A percentile compares a stretch with the other conserved stretches of the same genome.
Evolutionary conservation across 2,329 filamentous ascomycete genomes (phyloP).

Genomic region (Pseudogymnoascus sp.): DNA sequence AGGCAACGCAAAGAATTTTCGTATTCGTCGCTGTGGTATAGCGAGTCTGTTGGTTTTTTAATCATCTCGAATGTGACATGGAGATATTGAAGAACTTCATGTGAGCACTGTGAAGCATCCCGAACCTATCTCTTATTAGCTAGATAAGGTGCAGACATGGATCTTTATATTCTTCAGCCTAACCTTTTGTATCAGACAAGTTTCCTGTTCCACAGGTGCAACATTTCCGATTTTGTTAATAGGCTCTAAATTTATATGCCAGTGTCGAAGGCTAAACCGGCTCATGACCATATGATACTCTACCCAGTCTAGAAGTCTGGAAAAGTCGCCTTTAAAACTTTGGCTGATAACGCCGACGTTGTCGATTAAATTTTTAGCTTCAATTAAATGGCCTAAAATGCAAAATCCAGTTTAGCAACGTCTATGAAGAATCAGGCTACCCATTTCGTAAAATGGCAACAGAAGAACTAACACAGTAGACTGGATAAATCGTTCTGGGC

Average conservation of each 20-base stretch:
- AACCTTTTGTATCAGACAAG: conserved; percentile 18
- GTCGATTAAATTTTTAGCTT: conserved; percentile 20
- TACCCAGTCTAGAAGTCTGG: conserved; percentile 19
- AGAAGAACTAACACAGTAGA: conserved; percentile 15
- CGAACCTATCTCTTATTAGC: conserved; percentile 19
- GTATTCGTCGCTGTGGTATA: conserved; percentile 22
- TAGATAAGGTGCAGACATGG: conserved; percentile 13
- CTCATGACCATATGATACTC: conserved; percentile 21
- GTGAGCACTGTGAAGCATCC: conserved; percentile 16
- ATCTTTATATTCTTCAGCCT: conserved; percentile 16
- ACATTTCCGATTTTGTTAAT: conserved; percentile 13
- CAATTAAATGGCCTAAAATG: conserved; percentile 21
- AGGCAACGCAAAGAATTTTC: conserved; percentile 20
- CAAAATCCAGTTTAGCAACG: conserved; percentile 15
- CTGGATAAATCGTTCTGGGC: conserved; percentile 14
- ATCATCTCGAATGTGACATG: conserved; percentile 18
- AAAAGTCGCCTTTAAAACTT: conserved; percentile 18
- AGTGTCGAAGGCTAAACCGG: conserved; percentile 20
- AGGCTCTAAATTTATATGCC: conserved; percentile 17
- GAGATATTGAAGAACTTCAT: conserved; percentile 20
- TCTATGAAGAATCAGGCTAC: conserved; percentile 16
- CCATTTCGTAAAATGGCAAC: conserved; percentile 13
- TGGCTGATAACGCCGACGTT: conserved; percentile 16
- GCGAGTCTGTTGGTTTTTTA: conserved; percentile 19
- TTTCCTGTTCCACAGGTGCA: conserved; percentile 16